Conservation (phyloP, 169 alveolate genomes). For the Plasmodium fragile region DNA sequence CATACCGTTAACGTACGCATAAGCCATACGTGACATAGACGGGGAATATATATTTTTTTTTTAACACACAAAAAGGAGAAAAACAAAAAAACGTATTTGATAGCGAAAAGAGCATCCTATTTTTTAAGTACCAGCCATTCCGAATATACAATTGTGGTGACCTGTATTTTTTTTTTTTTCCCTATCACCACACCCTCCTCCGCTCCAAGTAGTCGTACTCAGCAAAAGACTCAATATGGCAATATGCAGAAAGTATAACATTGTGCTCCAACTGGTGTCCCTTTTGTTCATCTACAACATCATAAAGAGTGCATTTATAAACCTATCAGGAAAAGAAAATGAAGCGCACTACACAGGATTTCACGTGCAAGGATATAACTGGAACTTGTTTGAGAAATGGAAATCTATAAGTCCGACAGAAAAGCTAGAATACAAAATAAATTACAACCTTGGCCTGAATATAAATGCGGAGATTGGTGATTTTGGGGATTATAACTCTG, state of each 20-base stretch:
- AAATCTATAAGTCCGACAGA: conserved; percentile 54
- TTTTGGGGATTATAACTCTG: conserved; percentile 74
- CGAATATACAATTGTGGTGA: neutral
- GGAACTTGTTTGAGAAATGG: conserved; percentile 70
- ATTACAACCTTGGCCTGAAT: conserved; percentile 47
- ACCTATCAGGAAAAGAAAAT: neutral
- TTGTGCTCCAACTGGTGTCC: conserved; percentile 3
- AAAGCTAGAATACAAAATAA: conserved; percentile 62
- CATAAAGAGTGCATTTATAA: neutral
- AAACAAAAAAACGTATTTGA: neutral
- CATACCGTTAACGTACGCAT: neutral
- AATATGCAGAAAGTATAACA: conserved; percentile 1
- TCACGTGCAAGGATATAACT: conserved; percentile 36
- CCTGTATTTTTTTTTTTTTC: conserved; percentile 6
- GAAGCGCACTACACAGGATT: neutral
- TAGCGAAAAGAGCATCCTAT: neutral
- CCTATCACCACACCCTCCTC: no score
- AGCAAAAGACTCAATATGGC: conserved; percentile 1
- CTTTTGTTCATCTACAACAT: neutral
- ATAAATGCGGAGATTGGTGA: conserved; percentile 75
- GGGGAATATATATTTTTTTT: neutral
- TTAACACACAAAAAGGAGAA: neutral
- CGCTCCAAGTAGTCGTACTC: no score
- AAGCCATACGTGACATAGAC: neutral
- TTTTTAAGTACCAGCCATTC: neutral